These are phyloP conservation scores for Epichloe typhina DNA, from an alignment of 2,329 filamentous ascomycete genomes.

Conservation along the genomic window DNA sequence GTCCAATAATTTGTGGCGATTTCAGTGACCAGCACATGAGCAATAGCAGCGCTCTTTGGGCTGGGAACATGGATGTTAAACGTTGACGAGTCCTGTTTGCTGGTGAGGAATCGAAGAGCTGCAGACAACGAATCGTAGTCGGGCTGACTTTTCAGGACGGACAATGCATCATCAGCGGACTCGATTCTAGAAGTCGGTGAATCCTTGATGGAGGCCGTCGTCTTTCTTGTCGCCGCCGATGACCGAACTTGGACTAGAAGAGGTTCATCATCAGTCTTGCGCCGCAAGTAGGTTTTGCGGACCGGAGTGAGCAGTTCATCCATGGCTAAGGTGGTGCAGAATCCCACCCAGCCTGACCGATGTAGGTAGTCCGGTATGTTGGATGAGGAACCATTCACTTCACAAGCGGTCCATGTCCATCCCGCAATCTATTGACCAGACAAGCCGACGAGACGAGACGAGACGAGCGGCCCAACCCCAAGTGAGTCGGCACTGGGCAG, in stretches of 20 bases:
- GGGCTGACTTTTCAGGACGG: conserved; percentile 48
- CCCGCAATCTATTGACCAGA: too few relatives aligned
- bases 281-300: conserved; percentile 35
- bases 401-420: too few relatives aligned
- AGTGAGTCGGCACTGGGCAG: too few relatives aligned
- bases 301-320: conserved; percentile 42
- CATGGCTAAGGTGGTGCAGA: conserved; percentile 24
- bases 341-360: too few relatives aligned
- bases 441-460: too few relatives aligned
- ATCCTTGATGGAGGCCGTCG: background rate
- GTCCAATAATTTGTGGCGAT: conserved; percentile 78
- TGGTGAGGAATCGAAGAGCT: conserved; percentile 38
- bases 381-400: too few relatives aligned
- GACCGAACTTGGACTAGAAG: conserved; percentile 25
- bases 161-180: conserved; percentile 39
- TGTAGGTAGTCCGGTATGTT: too few relatives aligned
- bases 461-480: too few relatives aligned
- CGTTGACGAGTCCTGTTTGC: conserved; percentile 6
- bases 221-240: conserved; percentile 4
- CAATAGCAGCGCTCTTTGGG: conserved; percentile 58
- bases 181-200: conserved; percentile 10
- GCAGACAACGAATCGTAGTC: conserved; percentile 41
- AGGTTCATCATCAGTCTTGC: conserved; percentile 21
- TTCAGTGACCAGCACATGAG: conserved; percentile 59
- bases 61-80: conserved; percentile 32